Conservation (phyloP, 768 basidiomycete genomes). For the Clitopilus hobsonii region DNA sequence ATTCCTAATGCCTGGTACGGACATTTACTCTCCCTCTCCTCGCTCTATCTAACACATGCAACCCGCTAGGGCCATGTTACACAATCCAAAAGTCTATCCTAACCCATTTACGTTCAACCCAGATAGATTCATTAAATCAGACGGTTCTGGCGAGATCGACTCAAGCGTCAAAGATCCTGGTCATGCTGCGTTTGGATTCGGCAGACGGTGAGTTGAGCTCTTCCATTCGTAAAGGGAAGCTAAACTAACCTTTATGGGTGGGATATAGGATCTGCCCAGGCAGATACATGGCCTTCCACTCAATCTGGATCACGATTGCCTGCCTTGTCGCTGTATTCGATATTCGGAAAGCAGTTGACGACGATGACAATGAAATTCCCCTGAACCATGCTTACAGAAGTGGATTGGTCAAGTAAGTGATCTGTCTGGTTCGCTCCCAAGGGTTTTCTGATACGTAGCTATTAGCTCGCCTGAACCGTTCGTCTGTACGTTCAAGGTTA, state of each 20-base stretch:
- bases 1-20: not conserved
- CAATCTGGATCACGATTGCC: not conserved
- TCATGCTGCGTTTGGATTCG: not conserved
- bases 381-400: not conserved
- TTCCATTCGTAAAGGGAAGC: not conserved
- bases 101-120: not conserved
- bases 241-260: not conserved
- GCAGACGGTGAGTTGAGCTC: not conserved
- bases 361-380: not conserved
- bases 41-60: not conserved
- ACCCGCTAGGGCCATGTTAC: not conserved
- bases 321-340: not conserved
- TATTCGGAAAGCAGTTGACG: not conserved
- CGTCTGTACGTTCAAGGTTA: too few relatives aligned
- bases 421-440: too few relatives aligned
- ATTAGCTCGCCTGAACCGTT: too few relatives aligned
- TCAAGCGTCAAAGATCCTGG: not conserved
- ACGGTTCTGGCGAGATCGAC: not conserved
- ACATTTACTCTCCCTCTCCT: too few relatives aligned
- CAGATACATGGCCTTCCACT: not conserved
- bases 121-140: not conserved
- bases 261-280: constrained; percentile 1
- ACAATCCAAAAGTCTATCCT: not conserved
- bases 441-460: too few relatives aligned
- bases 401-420: too few relatives aligned